phyloP scores from a whole-genome alignment of 1,284 basidiomycete genomes.

The Cryptococcus floricola region DNA sequence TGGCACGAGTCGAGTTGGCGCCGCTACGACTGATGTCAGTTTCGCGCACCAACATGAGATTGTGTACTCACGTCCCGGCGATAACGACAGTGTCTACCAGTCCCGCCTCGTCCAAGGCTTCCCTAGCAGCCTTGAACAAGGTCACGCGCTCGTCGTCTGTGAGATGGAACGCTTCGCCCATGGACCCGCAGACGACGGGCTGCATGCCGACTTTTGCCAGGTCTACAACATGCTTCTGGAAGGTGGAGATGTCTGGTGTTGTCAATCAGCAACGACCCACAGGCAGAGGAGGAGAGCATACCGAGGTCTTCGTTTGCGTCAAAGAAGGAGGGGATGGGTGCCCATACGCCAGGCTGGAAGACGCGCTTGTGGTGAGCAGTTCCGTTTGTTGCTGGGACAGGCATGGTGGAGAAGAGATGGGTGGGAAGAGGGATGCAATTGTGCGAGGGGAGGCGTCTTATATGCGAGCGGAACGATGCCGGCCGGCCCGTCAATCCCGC shows the following conservation, averaged over 20 bases:
- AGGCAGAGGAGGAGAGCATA: slow-evolving; percentile 45
- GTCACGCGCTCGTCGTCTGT: slow-evolving; percentile 65
- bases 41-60: background rate
- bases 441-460: background rate
- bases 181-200: slow-evolving; percentile 67
- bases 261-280: slow-evolving; percentile 40
- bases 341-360: slow-evolving; percentile 73
- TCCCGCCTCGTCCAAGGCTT: slow-evolving; percentile 65
- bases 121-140: slow-evolving; percentile 67
- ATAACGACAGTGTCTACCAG: slow-evolving; percentile 64
- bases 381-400: slow-evolving; percentile 12
- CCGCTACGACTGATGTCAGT: slow-evolving; percentile 49
- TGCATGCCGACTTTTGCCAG: slow-evolving; percentile 68
- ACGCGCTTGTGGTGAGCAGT: slow-evolving; percentile 50
- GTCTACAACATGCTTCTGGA: slow-evolving; percentile 68
- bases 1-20: slow-evolving; percentile 73
- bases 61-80: slow-evolving; percentile 60
- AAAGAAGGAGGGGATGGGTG: slow-evolving; percentile 84
- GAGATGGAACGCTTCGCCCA: slow-evolving; percentile 66
- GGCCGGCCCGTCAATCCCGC: no score
- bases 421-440: background rate
- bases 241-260: slow-evolving; percentile 63
- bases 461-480: no score
- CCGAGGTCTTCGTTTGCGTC: slow-evolving; percentile 74
- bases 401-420: background rate